Evolutionary conservation across 2,329 filamentous ascomycete genomes (phyloP), one percentile per base, ranked within the genome.

Genomic region (Stagonosporopsis chrysanthemi): DNA sequence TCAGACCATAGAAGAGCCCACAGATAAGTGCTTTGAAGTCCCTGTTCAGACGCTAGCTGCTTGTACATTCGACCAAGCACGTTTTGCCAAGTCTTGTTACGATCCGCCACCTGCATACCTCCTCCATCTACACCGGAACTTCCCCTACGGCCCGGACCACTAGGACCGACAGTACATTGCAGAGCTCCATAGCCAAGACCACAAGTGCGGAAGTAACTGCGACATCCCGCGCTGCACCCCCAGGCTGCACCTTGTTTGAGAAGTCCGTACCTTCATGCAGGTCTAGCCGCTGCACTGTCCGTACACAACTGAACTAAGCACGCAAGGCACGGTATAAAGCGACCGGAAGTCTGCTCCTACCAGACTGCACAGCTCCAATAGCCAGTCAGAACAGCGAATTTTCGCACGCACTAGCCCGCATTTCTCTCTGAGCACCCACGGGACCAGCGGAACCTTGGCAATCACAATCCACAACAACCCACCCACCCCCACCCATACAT

Each of bases 161-260:
- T 66, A 61, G 40, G 56, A 68, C 61, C 53, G 47, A 51, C 42
- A 45, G 56, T 44, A 50, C 56, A 45, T 41, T 41, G 38, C 50
- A 58, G 51, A 62, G 60, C 56, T 55, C 53, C 56, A 51, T 41
- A 52, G 62, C 66, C 66, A 69, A 67, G 66, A 50, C 17, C 46
- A 50, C 60, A 60, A 55, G 55, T 59, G 56, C 62, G 52, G 61
- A 63, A 59, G 49, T 56, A 60, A 59, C 67, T 71, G 72, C 67
- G 62, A 72, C 71, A 67, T 69, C 66, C 71, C 69, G 61, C 69
- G 66, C 70, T 63, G 60, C 64, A 68, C 48, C 63, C 35, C 55
- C 40, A 58, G 49, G 44, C 50, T 38, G 40, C 45, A 52, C 38
- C n/a, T 52, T 43, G 48, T 47, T 52, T 47, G 48, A 52, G 39